Conservation (phyloP, 2,329 filamentous ascomycete genomes). For the Aspergillus caelatus region DNA sequence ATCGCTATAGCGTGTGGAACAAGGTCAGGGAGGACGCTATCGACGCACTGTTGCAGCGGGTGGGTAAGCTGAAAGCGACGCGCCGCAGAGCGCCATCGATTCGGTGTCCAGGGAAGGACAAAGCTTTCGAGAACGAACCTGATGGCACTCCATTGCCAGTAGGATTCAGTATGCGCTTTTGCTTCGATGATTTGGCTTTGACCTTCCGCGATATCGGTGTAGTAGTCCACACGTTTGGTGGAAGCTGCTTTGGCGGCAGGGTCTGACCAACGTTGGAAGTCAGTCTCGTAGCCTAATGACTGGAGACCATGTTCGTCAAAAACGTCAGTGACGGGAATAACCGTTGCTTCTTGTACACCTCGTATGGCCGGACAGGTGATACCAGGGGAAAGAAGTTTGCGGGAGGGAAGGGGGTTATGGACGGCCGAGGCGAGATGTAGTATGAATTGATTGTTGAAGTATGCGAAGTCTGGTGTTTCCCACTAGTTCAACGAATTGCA, state of each 20-base stretch:
- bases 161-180: not conserved
- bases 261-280: not conserved
- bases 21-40: not conserved
- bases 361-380: slow-evolving; percentile 1
- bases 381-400: slow-evolving; percentile 1
- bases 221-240: not conserved
- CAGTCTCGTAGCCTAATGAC: not conserved
- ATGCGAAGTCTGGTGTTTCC: slow-evolving; percentile 2
- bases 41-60: not conserved
- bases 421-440: slow-evolving; percentile 5
- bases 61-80: not conserved
- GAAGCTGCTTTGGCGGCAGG: not conserved
- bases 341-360: not conserved
- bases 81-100: not conserved
- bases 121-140: not conserved
- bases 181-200: not conserved
- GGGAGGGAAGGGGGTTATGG: slow-evolving; percentile 1
- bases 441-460: slow-evolving; percentile 7
- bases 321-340: not conserved
- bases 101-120: not conserved
- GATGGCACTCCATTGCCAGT: slow-evolving; percentile 4
- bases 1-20: not conserved
- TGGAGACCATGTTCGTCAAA: not conserved
- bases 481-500: not conserved
- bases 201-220: not conserved